These are phyloP conservation scores for Eucalyptus marginata DNA, from an alignment of 345 rosid genomes.

Conservation along the genomic window DNA sequence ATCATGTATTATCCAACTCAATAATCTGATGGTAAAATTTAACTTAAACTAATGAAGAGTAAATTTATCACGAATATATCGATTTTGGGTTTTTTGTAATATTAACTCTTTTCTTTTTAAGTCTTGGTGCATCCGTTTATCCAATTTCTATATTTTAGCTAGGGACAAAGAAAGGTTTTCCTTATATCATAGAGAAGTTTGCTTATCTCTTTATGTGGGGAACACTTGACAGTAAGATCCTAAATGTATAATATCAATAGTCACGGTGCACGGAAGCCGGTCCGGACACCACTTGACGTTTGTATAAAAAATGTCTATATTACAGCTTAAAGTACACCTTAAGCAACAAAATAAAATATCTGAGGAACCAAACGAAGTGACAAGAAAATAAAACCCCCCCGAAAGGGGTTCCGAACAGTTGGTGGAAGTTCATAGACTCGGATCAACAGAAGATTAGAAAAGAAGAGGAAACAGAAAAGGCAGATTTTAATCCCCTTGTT, in stretches of 20 bases:
- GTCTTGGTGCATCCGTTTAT: not conserved
- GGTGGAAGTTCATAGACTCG: not conserved
- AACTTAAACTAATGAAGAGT: not conserved
- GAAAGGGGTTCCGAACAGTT: not conserved
- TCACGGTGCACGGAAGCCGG: not conserved
- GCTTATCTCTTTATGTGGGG: not conserved
- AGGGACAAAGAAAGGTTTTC: not conserved
- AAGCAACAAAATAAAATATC: not conserved
- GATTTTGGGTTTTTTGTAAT: no score
- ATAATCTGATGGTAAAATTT: no score
- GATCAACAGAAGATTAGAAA: not conserved
- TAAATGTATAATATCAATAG: not conserved
- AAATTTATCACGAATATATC: no score
- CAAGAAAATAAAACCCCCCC: not conserved
- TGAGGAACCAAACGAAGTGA: not conserved
- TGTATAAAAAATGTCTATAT: not conserved
- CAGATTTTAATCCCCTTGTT: not conserved
- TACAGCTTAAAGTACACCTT: not conserved
- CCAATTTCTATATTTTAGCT: not conserved
- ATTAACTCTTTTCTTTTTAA: not conserved
- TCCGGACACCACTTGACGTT: not conserved
- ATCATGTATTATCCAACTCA: no score
- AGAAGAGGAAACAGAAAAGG: not conserved
- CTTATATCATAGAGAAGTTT: not conserved
- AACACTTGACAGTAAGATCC: not conserved